Conservation (phyloP, 2,329 filamentous ascomycete species). For the Aspergillus hortae region DNA sequence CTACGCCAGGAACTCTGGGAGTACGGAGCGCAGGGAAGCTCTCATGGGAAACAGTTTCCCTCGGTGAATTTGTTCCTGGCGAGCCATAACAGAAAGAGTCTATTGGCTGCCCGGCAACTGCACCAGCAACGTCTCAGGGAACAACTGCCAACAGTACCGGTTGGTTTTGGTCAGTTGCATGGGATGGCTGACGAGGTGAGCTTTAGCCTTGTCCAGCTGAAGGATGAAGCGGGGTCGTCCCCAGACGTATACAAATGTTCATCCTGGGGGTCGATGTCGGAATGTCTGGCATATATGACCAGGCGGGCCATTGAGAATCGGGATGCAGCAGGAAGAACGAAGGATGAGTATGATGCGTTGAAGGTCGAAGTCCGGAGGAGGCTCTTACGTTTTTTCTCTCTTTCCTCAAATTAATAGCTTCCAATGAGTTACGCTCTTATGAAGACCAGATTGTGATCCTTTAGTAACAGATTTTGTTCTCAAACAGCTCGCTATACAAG, state of each 20-base stretch:
- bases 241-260: slow-evolving; percentile 55
- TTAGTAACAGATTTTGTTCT: too few relatives aligned
- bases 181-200: slow-evolving; percentile 62
- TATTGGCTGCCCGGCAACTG: slow-evolving; percentile 52
- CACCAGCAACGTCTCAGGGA: slow-evolving; percentile 44
- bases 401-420: not conserved
- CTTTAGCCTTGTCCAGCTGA: slow-evolving; percentile 48
- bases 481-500: too few relatives aligned
- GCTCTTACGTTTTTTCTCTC: not conserved
- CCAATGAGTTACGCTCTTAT: not conserved
- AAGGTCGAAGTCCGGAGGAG: slow-evolving; percentile 18
- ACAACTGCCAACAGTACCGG: slow-evolving; percentile 43
- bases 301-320: slow-evolving; percentile 58
- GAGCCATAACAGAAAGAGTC: slow-evolving; percentile 75
- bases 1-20: slow-evolving; percentile 49
- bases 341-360: slow-evolving; percentile 37
- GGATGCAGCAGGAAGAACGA: slow-evolving; percentile 54
- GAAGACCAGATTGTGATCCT: not conserved
- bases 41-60: slow-evolving; percentile 47
- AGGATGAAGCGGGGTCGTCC: slow-evolving; percentile 23
- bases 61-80: slow-evolving; percentile 67
- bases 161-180: slow-evolving; percentile 56
- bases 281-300: slow-evolving; percentile 76
- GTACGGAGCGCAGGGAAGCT: slow-evolving; percentile 15
- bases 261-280: slow-evolving; percentile 56